Base-by-base conservation (phyloP, 257 asterid genomes). In the Solanum chaucha region DNA sequence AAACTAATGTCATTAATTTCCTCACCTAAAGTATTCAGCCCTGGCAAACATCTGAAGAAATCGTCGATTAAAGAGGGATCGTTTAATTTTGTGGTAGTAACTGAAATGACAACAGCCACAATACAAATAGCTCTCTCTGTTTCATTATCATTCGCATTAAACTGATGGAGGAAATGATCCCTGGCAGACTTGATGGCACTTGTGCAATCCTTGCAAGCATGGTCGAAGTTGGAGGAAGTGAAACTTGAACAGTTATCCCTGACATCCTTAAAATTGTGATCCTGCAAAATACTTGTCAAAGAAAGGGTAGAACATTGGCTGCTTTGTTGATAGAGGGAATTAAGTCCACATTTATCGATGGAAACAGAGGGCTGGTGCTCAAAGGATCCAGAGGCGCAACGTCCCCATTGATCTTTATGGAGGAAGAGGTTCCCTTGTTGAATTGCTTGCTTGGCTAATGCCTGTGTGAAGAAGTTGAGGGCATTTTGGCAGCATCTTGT, bases 401-500 rank as follows among this genome's bases (percentile, higher is more conserved):
- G 40, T 3, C 0, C 46, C 95, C 97, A 94, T 44, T 89, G 92
- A 51, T 90, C 91, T 72, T 36, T 51, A 30, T 10, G 6, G 48
- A 95, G 38, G 90, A 93, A 95, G 87, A 93, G 86, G 30, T 87
- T 70, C 10, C 89, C 88, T 1, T 85, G 83, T 10, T 83, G 88
- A 58, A 9, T 67, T 10, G 95, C 94, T 36, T 86, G 87, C 20
- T 77, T 86, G 38, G 97, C 98, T 83, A 95, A 86, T 14, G 95
- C 98, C 44, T 65, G 90, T 4, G 94, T 85, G 80, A 91, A 90
- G 5, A 88, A 88, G 38, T 87, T 10, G 46, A 95, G 90, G 12
- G 92, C 94, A 38, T 94, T 91, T 86, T 91, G 94, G 77, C 98
- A 95, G 91, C 98, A 95, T 75, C 87, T 86, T 34, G 92, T 88